Percentiles rank a stretch among this genome's conserved stretches.
Evolutionary conservation across 306 rosid genomes (phyloP).

Genomic region (Quercus aquifolioides): DNA sequence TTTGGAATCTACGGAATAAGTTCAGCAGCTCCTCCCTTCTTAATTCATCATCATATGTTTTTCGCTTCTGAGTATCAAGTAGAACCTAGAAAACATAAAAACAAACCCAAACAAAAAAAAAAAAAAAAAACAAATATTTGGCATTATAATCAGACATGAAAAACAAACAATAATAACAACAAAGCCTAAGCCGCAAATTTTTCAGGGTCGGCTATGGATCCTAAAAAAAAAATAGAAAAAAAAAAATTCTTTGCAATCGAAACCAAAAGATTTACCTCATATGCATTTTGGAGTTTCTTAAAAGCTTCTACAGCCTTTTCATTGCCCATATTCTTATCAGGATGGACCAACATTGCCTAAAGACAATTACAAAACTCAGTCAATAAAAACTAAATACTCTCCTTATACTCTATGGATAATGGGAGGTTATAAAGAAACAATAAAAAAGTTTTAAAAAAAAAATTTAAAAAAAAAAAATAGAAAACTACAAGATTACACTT

Average conservation of each 20-base stretch:
- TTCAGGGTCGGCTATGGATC: too few relatives aligned
- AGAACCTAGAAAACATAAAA: conserved; percentile 55
- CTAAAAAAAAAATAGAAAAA: not conserved
- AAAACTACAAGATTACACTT: conserved; percentile 16
- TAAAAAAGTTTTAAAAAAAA: not conserved
- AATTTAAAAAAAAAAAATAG: not conserved
- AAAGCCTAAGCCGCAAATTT: too few relatives aligned
- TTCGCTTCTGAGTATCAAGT: conserved; percentile 81
- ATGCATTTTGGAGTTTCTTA: conserved; percentile 98
- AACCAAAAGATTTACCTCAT: conserved; percentile 60
- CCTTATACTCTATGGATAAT: conserved; percentile 14
- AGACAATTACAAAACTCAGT: conserved; percentile 1
- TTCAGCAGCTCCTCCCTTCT: conserved; percentile 88
- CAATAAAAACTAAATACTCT: not conserved
- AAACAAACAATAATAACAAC: not conserved
- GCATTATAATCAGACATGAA: conserved; percentile 18
- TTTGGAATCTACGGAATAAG: conserved; percentile 69
- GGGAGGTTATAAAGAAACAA: conserved; percentile 23
- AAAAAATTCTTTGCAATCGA: not conserved
- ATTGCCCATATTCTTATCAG: conserved; percentile 98
- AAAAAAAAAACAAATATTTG: not conserved
- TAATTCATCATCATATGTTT: conserved; percentile 89
- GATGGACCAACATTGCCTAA: conserved; percentile 99
- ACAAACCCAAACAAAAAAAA: not conserved
- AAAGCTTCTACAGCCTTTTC: conserved; percentile 98